phyloP scores from a whole-genome alignment of 208 protist genomes.

The Wallacemonas sp. region DNA sequence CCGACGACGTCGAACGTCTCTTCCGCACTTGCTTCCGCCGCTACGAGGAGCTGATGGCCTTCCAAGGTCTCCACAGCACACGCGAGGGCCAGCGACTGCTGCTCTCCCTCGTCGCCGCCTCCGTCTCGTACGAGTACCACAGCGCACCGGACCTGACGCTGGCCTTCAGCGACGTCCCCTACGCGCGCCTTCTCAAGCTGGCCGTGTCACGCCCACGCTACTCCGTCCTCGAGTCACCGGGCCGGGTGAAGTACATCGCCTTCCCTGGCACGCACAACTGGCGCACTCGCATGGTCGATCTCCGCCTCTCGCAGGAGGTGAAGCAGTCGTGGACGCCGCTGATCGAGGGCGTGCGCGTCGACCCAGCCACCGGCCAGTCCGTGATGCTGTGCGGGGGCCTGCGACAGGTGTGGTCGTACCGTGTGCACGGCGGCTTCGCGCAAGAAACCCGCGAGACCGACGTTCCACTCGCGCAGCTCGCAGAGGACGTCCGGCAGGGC shows the following conservation, averaged over 20 bases:
- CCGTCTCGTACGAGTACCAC: slow-evolving; percentile 70
- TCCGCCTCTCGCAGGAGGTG: slow-evolving; percentile 36
- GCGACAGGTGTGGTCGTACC: slow-evolving; percentile 51
- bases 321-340: slow-evolving; percentile 37
- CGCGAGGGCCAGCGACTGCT: slow-evolving; percentile 48
- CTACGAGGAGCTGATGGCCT: slow-evolving; percentile 51
- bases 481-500: slow-evolving; percentile 48
- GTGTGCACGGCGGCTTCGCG: slow-evolving; percentile 66
- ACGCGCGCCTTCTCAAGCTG: slow-evolving; percentile 60
- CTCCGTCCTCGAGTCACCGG: slow-evolving; percentile 70
- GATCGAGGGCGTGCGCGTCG: slow-evolving; percentile 31
- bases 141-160: slow-evolving; percentile 59
- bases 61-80: slow-evolving; percentile 35
- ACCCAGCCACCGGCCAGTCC: slow-evolving; percentile 4
- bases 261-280: slow-evolving; percentile 86
- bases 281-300: slow-evolving; percentile 55
- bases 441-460: slow-evolving; percentile 57
- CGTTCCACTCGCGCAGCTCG: slow-evolving; percentile 44
- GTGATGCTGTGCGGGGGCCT: slow-evolving; percentile 39
- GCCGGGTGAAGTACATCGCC: slow-evolving; percentile 68
- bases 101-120: slow-evolving; percentile 51
- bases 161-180: slow-evolving; percentile 66
- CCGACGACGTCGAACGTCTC: slow-evolving; percentile 34
- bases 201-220: slow-evolving; percentile 39
- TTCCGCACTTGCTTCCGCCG: slow-evolving; percentile 53